Evolutionary conservation across 305 asterid species (phyloP).

Genomic region (Petunia hybrid): DNA sequence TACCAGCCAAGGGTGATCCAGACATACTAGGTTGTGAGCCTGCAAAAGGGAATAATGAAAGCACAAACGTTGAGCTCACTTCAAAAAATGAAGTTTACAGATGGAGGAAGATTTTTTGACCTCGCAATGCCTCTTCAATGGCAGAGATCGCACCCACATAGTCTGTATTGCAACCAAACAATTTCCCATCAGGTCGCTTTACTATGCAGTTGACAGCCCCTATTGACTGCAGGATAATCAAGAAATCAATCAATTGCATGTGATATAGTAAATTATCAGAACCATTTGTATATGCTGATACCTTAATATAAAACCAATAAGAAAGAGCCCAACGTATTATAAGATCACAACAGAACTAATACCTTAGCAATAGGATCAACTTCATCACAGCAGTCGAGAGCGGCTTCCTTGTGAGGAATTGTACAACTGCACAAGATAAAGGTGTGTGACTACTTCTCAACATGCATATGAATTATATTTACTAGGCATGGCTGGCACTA

Average conservation of each 20-base stretch:
- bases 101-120: slow-evolving; percentile 45
- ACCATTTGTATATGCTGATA: not conserved
- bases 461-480: slow-evolving; percentile 14
- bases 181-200: slow-evolving; percentile 75
- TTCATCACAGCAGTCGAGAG: slow-evolving; percentile 72
- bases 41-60: slow-evolving; percentile 38
- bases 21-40: slow-evolving; percentile 48
- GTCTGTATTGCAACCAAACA: slow-evolving; percentile 94
- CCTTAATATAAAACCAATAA: slow-evolving; percentile 21
- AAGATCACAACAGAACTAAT: slow-evolving; percentile 32
- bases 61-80: slow-evolving; percentile 36
- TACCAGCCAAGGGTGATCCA: slow-evolving; percentile 77
- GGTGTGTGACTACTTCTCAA: slow-evolving; percentile 26
- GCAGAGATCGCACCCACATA: slow-evolving; percentile 94
- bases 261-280: not conserved
- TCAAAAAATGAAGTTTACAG: slow-evolving; percentile 26
- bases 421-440: slow-evolving; percentile 70
- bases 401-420: slow-evolving; percentile 94
- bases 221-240: slow-evolving; percentile 60
- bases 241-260: slow-evolving; percentile 33
- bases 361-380: slow-evolving; percentile 96
- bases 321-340: not conserved
- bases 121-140: slow-evolving; percentile 81
- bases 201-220: slow-evolving; percentile 88
- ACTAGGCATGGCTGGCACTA: not conserved